phyloP scores from a whole-genome alignment of 2,329 filamentous ascomycete species.

The Gaeumannomyces tritici region DNA sequence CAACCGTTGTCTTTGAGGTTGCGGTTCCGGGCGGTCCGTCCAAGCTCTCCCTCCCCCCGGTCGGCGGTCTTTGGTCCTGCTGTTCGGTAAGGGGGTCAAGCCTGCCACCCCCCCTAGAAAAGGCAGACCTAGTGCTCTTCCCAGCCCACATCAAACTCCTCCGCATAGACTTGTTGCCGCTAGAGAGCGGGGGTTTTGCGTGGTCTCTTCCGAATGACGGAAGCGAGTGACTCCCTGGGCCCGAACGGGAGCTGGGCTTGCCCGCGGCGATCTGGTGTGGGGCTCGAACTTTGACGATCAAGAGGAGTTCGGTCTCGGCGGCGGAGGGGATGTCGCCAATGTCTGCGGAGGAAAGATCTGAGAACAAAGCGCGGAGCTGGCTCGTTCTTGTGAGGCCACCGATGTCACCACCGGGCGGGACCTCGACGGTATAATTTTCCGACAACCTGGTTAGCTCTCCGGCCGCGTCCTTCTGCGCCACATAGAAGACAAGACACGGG shows the following conservation, averaged over 20 bases:
- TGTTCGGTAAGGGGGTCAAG: constrained; percentile 47
- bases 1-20: constrained; percentile 34
- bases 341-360: constrained; percentile 73
- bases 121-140: constrained; percentile 43
- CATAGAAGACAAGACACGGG: constrained; percentile 65
- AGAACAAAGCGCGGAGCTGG: constrained; percentile 76
- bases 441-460: constrained; percentile 60
- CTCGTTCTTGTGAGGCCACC: constrained; percentile 53
- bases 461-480: constrained; percentile 62
- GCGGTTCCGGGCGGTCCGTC: constrained; percentile 44
- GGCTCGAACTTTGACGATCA: constrained; percentile 72
- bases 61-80: constrained; percentile 26
- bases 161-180: constrained; percentile 44
- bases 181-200: constrained; percentile 36
- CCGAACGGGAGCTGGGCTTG: constrained; percentile 43
- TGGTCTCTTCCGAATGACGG: constrained; percentile 30
- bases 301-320: constrained; percentile 64
- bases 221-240: constrained; percentile 29
- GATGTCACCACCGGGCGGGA: constrained; percentile 65
- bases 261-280: constrained; percentile 33
- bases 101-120: constrained; percentile 42
- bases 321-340: constrained; percentile 47
- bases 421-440: constrained; percentile 72
- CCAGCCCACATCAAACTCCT: constrained; percentile 63
- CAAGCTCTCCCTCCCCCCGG: constrained; percentile 28